phyloP scores from a whole-genome alignment of 2,329 filamentous ascomycete genomes.

The Ophiostoma montium region DNA sequence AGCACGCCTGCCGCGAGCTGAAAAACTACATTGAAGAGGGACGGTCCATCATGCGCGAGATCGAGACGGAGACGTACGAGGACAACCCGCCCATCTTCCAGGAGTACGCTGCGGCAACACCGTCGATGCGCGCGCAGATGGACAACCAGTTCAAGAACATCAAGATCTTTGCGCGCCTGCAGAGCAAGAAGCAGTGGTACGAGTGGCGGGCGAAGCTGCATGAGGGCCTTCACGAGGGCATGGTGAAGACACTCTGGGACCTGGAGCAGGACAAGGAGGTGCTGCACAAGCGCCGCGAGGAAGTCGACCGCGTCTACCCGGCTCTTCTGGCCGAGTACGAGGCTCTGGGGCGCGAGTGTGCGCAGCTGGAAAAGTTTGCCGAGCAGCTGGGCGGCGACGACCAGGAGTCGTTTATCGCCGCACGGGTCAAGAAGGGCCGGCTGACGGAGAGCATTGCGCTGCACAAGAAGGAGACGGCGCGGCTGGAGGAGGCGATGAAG shows the following conservation, averaged over 20 bases:
- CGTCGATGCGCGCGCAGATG: constrained; percentile 74
- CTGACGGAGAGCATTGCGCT: constrained; percentile 55
- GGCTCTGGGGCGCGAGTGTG: constrained; percentile 46
- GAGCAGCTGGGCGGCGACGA: constrained; percentile 67
- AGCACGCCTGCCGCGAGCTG: constrained; percentile 87
- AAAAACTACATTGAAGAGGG: constrained; percentile 96
- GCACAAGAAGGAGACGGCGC: constrained; percentile 53
- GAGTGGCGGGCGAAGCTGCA: constrained; percentile 89
- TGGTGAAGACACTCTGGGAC: constrained; percentile 59
- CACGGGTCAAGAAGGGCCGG: constrained; percentile 52
- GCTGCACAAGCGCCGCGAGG: constrained; percentile 51
- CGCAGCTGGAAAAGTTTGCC: constrained; percentile 50
- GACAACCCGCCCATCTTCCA: constrained; percentile 85
- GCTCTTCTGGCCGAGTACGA: constrained; percentile 45
- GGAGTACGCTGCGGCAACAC: constrained; percentile 76
- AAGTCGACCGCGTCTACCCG: constrained; percentile 56
- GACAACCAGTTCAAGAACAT: constrained; percentile 97
- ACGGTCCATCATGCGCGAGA: constrained; percentile 74
- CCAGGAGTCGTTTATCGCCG: constrained; percentile 58
- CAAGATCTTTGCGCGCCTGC: constrained; percentile 77
- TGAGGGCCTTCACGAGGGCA: constrained; percentile 63
- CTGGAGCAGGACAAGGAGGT: constrained; percentile 60
- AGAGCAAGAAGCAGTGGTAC: constrained; percentile 97
- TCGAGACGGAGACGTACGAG: constrained; percentile 75
- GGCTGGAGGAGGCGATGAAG: constrained; percentile 51